Evolutionary conservation across 495 filamentous ascomycete species (phyloP).

Genomic region (Neurospora sublineolata): DNA sequence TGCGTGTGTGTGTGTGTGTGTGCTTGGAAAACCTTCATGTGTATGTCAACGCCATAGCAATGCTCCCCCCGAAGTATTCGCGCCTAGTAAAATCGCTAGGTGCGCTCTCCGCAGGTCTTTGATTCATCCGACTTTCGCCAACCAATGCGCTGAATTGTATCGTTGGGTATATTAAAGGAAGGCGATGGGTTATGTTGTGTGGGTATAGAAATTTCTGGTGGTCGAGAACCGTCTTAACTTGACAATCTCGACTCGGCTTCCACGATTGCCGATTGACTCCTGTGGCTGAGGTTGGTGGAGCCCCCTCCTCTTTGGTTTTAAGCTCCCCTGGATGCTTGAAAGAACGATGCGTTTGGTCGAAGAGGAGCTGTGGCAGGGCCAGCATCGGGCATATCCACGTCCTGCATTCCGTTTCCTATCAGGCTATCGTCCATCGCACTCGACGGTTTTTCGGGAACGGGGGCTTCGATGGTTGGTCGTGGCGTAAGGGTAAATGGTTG

Average conservation of each 20-base stretch:
- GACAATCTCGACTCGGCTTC: background rate
- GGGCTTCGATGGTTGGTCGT: slow-evolving; percentile 23
- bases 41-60: slow-evolving; percentile 18
- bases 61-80: slow-evolving; percentile 3
- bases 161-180: background rate
- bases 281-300: background rate
- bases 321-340: slow-evolving; percentile 14
- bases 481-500: slow-evolving; percentile 16
- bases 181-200: background rate
- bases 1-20: slow-evolving; percentile 1
- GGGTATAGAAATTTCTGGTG: background rate
- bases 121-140: background rate
- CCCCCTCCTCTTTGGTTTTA: background rate
- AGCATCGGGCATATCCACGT: slow-evolving; percentile 38
- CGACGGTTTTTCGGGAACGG: slow-evolving; percentile 26
- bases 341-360: slow-evolving; percentile 30
- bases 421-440: slow-evolving; percentile 26
- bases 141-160: background rate
- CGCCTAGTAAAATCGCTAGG: background rate
- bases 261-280: background rate
- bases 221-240: background rate
- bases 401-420: slow-evolving; percentile 19
- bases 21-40: slow-evolving; percentile 6
- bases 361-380: slow-evolving; percentile 34
- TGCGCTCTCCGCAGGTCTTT: background rate